Percentiles rank a stretch among this genome's conserved stretches.
These are phyloP conservation scores for Microbotryomycetes sp. DNA, from an alignment of 1,284 basidiomycete genomes.

Conservation along the genomic window DNA sequence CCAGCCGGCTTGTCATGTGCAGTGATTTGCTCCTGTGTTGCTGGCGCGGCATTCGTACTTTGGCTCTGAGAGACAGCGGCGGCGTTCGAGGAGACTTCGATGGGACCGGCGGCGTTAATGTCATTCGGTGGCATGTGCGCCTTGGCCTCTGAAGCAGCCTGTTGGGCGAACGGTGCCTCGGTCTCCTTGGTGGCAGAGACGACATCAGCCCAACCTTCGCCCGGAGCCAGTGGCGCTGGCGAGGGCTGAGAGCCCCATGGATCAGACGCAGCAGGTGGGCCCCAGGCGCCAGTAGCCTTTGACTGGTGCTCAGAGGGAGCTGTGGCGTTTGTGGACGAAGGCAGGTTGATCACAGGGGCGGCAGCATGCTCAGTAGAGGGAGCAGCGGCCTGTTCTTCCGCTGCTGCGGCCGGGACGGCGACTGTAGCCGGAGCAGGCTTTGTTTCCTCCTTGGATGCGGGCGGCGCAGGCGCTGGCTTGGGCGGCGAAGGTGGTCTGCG, in stretches of 20 bases:
- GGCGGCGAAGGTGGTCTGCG: conserved; percentile 26
- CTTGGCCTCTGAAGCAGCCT: conserved; percentile 18
- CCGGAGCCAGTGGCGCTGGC: conserved; percentile 29
- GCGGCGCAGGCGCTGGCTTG: conserved; percentile 24
- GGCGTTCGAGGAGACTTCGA: conserved; percentile 25
- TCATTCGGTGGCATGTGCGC: conserved; percentile 30
- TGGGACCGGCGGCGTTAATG: conserved; percentile 32
- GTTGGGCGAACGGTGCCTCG: conserved; percentile 11
- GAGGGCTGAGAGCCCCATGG: conserved; percentile 33
- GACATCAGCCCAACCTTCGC: conserved; percentile 36
- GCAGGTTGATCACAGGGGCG: conserved; percentile 1
- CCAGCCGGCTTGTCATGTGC: conserved; percentile 20
- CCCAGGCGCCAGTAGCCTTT: conserved; percentile 34
- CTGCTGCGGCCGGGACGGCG: neutral
- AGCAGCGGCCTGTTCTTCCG: conserved; percentile 5
- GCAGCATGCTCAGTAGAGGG: conserved; percentile 31
- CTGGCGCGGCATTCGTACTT: neutral
- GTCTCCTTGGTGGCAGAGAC: conserved; percentile 24
- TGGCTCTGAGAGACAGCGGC: neutral
- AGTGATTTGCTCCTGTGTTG: conserved; percentile 1
- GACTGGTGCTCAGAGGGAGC: conserved; percentile 33
- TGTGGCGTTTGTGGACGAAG: neutral
- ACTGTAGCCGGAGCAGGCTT: neutral
- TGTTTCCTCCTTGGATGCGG: conserved; percentile 4
- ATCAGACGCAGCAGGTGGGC: conserved; percentile 34